Conservation (phyloP, 768 basidiomycete genomes). For the Russula olivacea region DNA sequence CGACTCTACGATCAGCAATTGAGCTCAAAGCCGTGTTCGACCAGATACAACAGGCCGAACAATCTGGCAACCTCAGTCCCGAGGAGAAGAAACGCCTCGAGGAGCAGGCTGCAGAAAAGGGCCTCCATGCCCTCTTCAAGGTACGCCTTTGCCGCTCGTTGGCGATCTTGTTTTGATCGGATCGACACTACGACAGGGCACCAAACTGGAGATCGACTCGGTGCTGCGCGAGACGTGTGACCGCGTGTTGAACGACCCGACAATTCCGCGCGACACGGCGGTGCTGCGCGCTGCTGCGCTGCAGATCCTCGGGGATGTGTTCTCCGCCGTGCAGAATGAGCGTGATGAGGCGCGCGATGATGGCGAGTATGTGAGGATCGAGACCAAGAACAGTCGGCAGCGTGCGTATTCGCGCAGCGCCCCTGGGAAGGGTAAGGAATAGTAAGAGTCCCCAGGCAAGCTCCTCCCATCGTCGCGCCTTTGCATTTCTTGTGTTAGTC, state of each 20-base stretch:
- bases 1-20: conserved; percentile 78
- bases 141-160: conserved; percentile 33
- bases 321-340: conserved; percentile 63
- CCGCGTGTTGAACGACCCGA: conserved; percentile 57
- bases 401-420: conserved; percentile 23
- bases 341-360: conserved; percentile 45
- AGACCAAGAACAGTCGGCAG: conserved; percentile 61
- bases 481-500: not conserved
- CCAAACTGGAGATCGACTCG: conserved; percentile 88
- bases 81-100: conserved; percentile 81
- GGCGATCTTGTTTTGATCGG: not conserved
- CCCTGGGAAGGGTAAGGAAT: not conserved
- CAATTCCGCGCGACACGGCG: conserved; percentile 49
- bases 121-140: conserved; percentile 86
- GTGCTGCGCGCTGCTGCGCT: conserved; percentile 73
- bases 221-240: conserved; percentile 87
- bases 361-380: conserved; percentile 76
- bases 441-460: not conserved
- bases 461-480: not conserved
- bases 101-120: conserved; percentile 91
- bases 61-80: conserved; percentile 67
- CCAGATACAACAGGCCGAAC: conserved; percentile 86
- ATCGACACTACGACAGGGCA: conserved; percentile 47
- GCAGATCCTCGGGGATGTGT: conserved; percentile 81
- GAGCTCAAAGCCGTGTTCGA: conserved; percentile 88